Percentiles rank a stretch among this genome's conserved stretches.
Evolutionary conservation across 1,284 basidiomycete species (phyloP).

Genomic region (Vanrija pseudolonga): DNA sequence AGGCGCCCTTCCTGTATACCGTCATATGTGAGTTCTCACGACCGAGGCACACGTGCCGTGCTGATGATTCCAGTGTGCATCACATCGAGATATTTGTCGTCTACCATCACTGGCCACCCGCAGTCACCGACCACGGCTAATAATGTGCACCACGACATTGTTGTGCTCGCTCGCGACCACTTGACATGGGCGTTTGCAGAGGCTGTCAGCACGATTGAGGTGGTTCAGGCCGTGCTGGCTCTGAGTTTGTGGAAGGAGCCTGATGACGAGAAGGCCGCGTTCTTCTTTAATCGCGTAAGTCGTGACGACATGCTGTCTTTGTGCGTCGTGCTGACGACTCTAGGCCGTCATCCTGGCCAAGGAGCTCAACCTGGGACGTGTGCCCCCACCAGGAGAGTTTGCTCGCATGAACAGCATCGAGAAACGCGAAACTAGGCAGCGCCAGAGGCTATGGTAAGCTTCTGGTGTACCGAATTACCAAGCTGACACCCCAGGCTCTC

Average conservation of each 20-base stretch:
- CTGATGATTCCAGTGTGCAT: conserved; percentile 21
- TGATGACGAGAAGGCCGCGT: conserved; percentile 39
- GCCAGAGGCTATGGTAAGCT: conserved; percentile 32
- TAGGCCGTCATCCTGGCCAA: conserved; percentile 34
- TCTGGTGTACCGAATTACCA: not conserved
- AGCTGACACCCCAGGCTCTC: conserved; percentile 22
- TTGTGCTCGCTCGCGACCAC: conserved; percentile 32
- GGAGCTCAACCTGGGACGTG: conserved; percentile 31
- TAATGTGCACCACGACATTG: conserved; percentile 32
- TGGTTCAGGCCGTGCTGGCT: conserved; percentile 29
- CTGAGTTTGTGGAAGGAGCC: conserved; percentile 37
- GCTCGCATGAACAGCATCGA: conserved; percentile 20
- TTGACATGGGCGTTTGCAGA: conserved; percentile 35
- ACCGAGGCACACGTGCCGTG: not conserved
- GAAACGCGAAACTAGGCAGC: conserved; percentile 20
- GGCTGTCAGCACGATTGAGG: conserved; percentile 26
- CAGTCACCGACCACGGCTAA: conserved; percentile 14
- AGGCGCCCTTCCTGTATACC: conserved; percentile 33
- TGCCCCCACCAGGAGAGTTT: conserved; percentile 16
- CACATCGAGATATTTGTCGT: conserved; percentile 27
- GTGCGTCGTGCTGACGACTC: not conserved
- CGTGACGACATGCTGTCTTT: not conserved
- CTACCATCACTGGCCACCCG: conserved; percentile 4
- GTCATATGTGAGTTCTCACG: conserved; percentile 23
- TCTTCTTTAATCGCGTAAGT: conserved; percentile 34